These are phyloP conservation scores for Alternaria postmessia DNA, from an alignment of 2,329 filamentous ascomycete genomes.

Conservation along the genomic window DNA sequence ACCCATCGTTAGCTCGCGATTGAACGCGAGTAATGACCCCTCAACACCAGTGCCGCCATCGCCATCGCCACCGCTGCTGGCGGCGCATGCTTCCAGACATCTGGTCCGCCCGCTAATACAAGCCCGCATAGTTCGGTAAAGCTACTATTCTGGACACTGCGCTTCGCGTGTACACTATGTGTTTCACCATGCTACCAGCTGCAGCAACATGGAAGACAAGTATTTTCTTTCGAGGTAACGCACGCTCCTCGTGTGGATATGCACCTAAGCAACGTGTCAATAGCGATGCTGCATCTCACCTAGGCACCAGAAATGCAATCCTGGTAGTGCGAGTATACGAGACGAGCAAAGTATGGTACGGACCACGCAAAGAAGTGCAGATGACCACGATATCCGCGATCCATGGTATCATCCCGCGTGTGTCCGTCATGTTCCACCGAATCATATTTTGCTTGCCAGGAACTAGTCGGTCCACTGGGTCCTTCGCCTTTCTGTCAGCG, in stretches of 20 bases:
- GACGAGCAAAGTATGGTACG: slow-evolving; percentile 11
- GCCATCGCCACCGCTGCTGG: slow-evolving; percentile 26
- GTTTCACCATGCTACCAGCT: slow-evolving; percentile 10
- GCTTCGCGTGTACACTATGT: slow-evolving; percentile 19
- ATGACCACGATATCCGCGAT: slow-evolving; percentile 21
- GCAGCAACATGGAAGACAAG: background rate
- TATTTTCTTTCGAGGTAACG: background rate
- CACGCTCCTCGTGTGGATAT: slow-evolving; percentile 6
- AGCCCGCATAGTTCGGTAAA: slow-evolving; percentile 28
- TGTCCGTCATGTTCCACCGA: slow-evolving; percentile 14
- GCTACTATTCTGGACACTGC: slow-evolving; percentile 8
- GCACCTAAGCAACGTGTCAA: slow-evolving; percentile 15
- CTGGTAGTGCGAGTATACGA: background rate
- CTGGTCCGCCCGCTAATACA: slow-evolving; percentile 27
- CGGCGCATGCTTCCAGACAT: slow-evolving; percentile 25
- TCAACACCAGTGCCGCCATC: slow-evolving; percentile 43
- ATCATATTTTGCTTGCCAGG: slow-evolving; percentile 18
- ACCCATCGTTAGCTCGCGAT: background rate
- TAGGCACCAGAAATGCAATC: background rate
- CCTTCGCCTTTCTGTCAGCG: slow-evolving; percentile 10
- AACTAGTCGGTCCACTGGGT: slow-evolving; percentile 18
- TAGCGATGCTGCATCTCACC: background rate
- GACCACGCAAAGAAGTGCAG: slow-evolving; percentile 18
- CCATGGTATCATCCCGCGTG: slow-evolving; percentile 16
- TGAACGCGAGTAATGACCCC: slow-evolving; percentile 25